phyloP scores from a whole-genome alignment of 108 stramenopile genomes.

The Fistulifera pelliculosa region DNA sequence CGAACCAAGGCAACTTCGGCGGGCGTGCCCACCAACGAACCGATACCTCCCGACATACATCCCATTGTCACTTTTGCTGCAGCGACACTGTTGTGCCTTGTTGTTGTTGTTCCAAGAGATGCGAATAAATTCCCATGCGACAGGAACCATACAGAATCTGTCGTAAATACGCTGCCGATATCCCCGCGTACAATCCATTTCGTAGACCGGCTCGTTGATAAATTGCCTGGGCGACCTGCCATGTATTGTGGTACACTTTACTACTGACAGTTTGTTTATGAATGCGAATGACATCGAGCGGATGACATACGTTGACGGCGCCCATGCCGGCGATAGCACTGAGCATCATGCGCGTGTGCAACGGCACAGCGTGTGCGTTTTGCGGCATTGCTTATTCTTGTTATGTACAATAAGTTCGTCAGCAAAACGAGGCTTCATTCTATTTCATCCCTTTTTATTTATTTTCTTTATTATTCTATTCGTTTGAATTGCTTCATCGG shows the following conservation, averaged over 20 bases:
- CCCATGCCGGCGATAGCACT: conserved; percentile 54
- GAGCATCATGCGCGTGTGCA: conserved; percentile 35
- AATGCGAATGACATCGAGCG: conserved; percentile 57
- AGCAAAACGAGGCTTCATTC: too few species aligned
- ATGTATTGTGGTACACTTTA: too few species aligned
- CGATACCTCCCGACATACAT: conserved; percentile 43
- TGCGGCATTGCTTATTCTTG: too few species aligned
- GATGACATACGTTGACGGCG: conserved; percentile 58
- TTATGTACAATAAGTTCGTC: too few species aligned
- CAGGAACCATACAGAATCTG: conserved; percentile 63
- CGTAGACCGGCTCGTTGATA: conserved; percentile 35
- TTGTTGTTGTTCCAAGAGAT: conserved; percentile 35
- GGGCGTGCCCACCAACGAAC: conserved; percentile 61
- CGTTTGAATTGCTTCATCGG: too few species aligned
- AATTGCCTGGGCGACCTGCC: conserved; percentile 30
- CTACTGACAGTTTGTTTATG: conserved; percentile 31
- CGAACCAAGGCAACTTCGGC: conserved; percentile 55
- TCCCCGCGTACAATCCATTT: conserved; percentile 49
- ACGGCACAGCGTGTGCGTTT: conserved; percentile 10
- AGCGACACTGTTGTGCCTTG: conserved; percentile 35
- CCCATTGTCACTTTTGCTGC: conserved; percentile 55
- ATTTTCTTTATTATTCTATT: too few species aligned
- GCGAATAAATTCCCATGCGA: conserved; percentile 62
- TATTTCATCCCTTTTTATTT: too few species aligned
- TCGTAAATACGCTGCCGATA: conserved; percentile 54